Evolutionary conservation across 75 land plant species (phyloP), one percentile per base, ranked within the genome.

Genomic region (Larix kaempferi): DNA sequence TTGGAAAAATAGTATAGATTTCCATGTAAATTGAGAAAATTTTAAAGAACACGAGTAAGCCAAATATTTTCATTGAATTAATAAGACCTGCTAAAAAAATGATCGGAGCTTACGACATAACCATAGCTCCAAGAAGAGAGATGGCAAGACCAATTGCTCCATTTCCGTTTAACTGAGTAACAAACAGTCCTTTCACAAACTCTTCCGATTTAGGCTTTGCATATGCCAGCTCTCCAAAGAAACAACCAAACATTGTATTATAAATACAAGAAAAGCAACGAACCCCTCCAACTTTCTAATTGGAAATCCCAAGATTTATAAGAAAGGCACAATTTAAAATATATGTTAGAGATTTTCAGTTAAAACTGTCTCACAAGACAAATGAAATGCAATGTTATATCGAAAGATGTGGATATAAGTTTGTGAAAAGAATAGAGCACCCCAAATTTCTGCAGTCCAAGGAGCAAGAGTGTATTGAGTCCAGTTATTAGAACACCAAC

Each of bases 41-140:
- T 21, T 22, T 22, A 2, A 3, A 61, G 21, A 61, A 59, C 60
- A 10, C 14, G 19, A 57, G 15, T 13, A 3, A 3, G 19, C 22
- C 60, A 59, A 22, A n/a, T 21, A 8, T 22, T 59, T 22, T 59
- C 22, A 16, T 15, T 21, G 6, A 59, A 21, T 22, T n/a, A 5
- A 21, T 16, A 4, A 6, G 6, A 59, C 1, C 8, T 0, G 19
- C 4, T 59, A n/a, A 21, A 1, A 59, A 22, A 59, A 54, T 59
- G 54, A 19, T 6, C 15, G 6, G 3, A 37, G 23, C 64, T 78
- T 82, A 91, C 86, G 96, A 93, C 96, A 93, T 93, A 56, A 90
- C 77, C 3, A 86, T 81, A 27, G 94, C 92, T 19, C 94, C 94
- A 71, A 92, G 63, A 8, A 92, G 81, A 69, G 92, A 82, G 72